Evolutionary conservation across 78 protist species (phyloP).

Genomic region (Anaeramoeba flamelloides): DNA sequence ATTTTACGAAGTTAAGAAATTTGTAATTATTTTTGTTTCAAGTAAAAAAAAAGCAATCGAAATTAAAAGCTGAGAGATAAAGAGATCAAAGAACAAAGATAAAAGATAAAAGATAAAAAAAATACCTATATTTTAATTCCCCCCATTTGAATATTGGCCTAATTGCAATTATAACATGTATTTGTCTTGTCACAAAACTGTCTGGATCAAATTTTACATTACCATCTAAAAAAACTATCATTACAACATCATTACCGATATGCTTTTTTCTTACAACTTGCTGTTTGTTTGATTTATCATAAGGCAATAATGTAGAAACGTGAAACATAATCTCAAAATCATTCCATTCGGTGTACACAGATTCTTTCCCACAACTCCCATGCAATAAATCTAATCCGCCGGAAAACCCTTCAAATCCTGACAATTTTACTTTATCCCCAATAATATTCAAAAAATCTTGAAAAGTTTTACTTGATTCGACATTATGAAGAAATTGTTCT

Average conservation of each 20-base stretch:
- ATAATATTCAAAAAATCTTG: conserved; percentile 24
- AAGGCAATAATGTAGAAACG: conserved; percentile 30
- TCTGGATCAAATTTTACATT: too few relatives aligned
- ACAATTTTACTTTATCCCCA: conserved; percentile 30
- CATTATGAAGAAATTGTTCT: conserved; percentile 31
- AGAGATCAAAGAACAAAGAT: too few relatives aligned
- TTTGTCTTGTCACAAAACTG: too few relatives aligned
- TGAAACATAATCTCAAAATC: conserved; percentile 51
- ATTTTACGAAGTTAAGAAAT: too few relatives aligned
- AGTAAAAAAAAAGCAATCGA: too few relatives aligned
- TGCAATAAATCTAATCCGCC: conserved; percentile 40
- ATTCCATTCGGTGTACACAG: conserved; percentile 19
- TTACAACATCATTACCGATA: conserved; percentile 49
- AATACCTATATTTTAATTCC: too few relatives aligned
- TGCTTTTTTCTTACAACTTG: too few relatives aligned
- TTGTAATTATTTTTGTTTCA: too few relatives aligned
- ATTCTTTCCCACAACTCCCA: conserved; percentile 19
- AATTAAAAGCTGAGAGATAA: too few relatives aligned
- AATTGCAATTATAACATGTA: too few relatives aligned
- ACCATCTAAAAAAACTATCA: conserved; percentile 42
- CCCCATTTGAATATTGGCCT: too few relatives aligned
- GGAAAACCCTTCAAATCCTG: conserved; percentile 32
- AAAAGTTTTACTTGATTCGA: background rate
- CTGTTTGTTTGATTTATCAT: conserved; percentile 27
- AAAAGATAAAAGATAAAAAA: too few relatives aligned